Base-by-base conservation (phyloP, 305 asterid genomes). In the Caryopteris hybrid region DNA sequence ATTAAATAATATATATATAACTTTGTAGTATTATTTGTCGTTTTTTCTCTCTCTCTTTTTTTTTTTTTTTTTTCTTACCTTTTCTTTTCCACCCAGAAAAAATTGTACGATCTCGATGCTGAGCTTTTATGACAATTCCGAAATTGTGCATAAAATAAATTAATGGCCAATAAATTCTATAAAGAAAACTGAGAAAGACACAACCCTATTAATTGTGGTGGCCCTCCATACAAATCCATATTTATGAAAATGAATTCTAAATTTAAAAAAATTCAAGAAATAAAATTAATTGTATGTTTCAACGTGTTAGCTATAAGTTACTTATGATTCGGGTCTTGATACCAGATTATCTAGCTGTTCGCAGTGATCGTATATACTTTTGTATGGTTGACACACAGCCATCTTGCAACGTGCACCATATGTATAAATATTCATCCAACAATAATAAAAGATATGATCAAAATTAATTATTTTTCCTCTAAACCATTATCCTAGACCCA, bases 71-170 rank as follows among this genome's bases (percentile, higher is more conserved):
- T 8, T 20, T n/a, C 6, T 20, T 10, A 3, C 16, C 10, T 51
- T 68, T 13, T 10, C 20, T 61, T 13, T 56, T 62, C 64, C 69
- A 52, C 38, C 64, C 74, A 66, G 54, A 71, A n/a, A 61, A 51
- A n/a, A 23, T 48, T 66, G 74, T 67, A 72, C 77, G 54, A 53
- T 69, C 48, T 67, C 68, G 55, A 64, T 61, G 71, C 45, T 56
- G 38, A 16, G 81, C 75, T 72, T 77, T 72, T 63, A 77, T 29
- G 57, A 57, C 78, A 68, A 57, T 68, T 61, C 81, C 75, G 7
- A 62, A 68, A 62, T 41, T 61, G 78, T 41, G 75, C 41, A 62
- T 58, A 63, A 55, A 77, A 72, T 63, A 64, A 77, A 41, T 68
- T 48, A 77, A 72, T 77, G 71, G 14, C 36, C 81, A 71, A 76